Base-by-base conservation (phyloP, 768 basidiomycete species). In the Boletus subparvulus region DNA sequence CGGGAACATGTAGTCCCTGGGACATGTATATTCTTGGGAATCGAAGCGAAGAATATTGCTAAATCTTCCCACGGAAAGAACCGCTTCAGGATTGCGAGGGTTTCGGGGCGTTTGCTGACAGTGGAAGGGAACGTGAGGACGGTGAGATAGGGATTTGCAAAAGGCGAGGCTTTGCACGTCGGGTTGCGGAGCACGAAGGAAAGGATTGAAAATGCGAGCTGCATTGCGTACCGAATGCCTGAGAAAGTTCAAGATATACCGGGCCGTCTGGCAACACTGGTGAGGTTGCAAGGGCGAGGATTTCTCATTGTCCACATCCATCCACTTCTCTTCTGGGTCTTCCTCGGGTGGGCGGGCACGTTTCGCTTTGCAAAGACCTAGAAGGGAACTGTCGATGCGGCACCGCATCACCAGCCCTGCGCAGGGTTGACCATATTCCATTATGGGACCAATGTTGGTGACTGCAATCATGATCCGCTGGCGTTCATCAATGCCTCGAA, bases 391-490 rank as follows among this genome's bases (percentile, higher is more conserved):
- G 64, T 49, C 17, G 73, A 73, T 2, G 73, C 59, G 26, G 67
- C 56, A 39, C 78, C 4, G 56, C 47, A 28, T 79, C 84, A 14
- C 87, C 82, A 3, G 83, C 76, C 59, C 80, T 85, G 50, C 84
- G 80, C 47, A 98, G 73, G 86, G 78, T 28, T 84, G 80, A 35
- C 97, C 96, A 63, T 94, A 98, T 71, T 98, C 94, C 65, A 98
- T 76, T 10, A 97, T 72, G 0, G 90, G 83, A 5, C 83, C 79
- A 35, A 98, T 78, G 69, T 96, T 96, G 62, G 92, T 78, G 45
- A 89, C 76, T 0, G 85, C 96, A 92, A 98, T 96, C 89, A 95
- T 94, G 63, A 92, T 87, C 97, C 97, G 98, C 54, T 96, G 92
- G 30, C 87, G 84, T 67, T 87, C 88, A 61, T 90, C 83, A 0